Conservation (phyloP, 768 basidiomycete species). For the Boletellus ananiceps region DNA sequence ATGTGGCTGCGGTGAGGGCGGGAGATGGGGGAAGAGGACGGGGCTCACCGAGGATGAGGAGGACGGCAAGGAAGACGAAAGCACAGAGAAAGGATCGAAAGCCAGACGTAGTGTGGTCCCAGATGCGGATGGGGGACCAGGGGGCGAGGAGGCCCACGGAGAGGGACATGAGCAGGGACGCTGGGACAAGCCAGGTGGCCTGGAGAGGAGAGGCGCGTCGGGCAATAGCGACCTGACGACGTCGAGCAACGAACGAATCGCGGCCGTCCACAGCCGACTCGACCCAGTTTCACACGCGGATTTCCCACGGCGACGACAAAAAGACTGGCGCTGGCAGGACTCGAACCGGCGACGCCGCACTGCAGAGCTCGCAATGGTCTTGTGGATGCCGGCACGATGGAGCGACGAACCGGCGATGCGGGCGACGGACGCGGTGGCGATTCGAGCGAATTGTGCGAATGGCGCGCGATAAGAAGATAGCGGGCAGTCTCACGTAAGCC, state of each 20-base stretch:
- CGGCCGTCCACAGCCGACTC: background rate
- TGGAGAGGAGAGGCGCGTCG: constrained; percentile 23
- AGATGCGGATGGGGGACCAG: constrained; percentile 49
- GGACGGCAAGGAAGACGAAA: constrained; percentile 62
- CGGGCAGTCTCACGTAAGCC: background rate
- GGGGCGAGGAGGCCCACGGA: constrained; percentile 61
- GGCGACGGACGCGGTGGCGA: no score
- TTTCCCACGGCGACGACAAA: constrained; percentile 1
- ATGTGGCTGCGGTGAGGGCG: constrained; percentile 4
- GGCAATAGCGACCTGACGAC: constrained; percentile 32
- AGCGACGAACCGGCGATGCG: no score
- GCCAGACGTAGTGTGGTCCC: constrained; percentile 54
- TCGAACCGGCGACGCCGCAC: constrained; percentile 35
- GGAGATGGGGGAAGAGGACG: background rate
- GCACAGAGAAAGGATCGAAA: constrained; percentile 67
- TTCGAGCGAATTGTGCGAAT: constrained; percentile 25
- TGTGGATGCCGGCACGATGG: no score
- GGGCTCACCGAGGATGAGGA: constrained; percentile 66
- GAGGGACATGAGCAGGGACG: constrained; percentile 47
- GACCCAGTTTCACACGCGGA: no score
- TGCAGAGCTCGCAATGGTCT: no score
- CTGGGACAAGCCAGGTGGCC: constrained; percentile 27
- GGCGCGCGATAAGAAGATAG: constrained; percentile 14
- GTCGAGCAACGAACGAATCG: constrained; percentile 28
- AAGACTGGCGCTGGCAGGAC: constrained; percentile 31